phyloP scores from a whole-genome alignment of 495 filamentous ascomycete genomes.

The Penicillium herquei region DNA sequence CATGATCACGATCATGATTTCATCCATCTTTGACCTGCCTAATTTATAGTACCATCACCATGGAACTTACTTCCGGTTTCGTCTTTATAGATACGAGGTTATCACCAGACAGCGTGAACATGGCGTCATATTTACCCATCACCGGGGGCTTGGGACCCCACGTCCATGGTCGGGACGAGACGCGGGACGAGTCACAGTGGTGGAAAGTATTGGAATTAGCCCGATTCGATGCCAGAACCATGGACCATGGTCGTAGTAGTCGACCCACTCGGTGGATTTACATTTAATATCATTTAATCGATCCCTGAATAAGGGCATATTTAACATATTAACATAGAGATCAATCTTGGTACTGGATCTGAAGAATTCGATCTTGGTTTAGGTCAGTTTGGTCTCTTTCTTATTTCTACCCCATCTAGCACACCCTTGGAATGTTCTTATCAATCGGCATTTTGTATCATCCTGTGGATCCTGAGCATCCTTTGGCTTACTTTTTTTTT shows the following conservation, averaged over 20 bases:
- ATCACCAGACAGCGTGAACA: neutral
- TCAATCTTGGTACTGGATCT: neutral
- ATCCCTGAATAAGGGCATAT: neutral
- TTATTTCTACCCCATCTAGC: too few relatives aligned
- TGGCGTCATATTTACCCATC: conserved; percentile 24
- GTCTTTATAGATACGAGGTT: neutral
- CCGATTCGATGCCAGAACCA: conserved; percentile 15
- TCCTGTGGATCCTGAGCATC: too few relatives aligned
- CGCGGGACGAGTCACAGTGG: conserved; percentile 16
- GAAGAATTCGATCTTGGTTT: too few relatives aligned
- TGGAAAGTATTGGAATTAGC: conserved; percentile 10
- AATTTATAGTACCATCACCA: neutral
- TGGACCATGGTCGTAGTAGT: conserved; percentile 9
- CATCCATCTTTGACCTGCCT: neutral
- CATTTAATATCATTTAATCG: neutral
- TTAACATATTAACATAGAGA: neutral
- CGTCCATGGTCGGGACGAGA: conserved; percentile 13
- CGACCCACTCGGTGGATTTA: conserved; percentile 5
- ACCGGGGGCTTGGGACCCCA: conserved; percentile 16
- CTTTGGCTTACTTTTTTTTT: too few relatives aligned
- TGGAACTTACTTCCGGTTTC: neutral
- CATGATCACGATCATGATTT: neutral
- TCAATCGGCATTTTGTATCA: too few relatives aligned
- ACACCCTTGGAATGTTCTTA: too few relatives aligned
- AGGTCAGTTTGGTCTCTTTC: too few relatives aligned